Evolutionary conservation across 495 filamentous ascomycete genomes (phyloP), one percentile per base, ranked within the genome.

Genomic region (Daldinia childiae): DNA sequence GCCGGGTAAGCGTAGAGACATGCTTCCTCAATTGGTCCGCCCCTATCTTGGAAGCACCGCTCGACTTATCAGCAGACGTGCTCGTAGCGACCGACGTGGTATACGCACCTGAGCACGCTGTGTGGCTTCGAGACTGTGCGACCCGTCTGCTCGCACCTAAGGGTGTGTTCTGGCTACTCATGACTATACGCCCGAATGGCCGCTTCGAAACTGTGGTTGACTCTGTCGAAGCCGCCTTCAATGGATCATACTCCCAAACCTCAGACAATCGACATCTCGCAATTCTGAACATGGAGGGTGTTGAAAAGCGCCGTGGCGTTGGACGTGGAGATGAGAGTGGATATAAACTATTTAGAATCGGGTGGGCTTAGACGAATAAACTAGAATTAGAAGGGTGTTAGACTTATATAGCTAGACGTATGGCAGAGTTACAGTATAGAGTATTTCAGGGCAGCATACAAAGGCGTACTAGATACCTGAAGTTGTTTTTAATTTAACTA

Each of bases 271-370:
- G 65, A n/a, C 39, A 66, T 39, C 71, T 81, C n/a, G 66, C 58
- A 32, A 77, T 82, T 21, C 48, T 82, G 27, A 27, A 66, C n/a
- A 66, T 66, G 17, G 74, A 82, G 55, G 67, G 64, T 27, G 41
- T 80, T 7, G 72, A 75, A 36, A 76, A 78, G 61, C 68, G 62
- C 7, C 64, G 50, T 7, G 78, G 78, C 1, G 65, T 82, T 12
- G 80, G 80, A 43, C 79, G 80, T 14, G 80, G 75, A 4, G 80
- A 82, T 27, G 80, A 82, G n/a, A n/a, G 74, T 32, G 76, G 74
- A 21, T 82, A 80, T 67, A 77, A 76, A 52, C 68, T 82, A 4
- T 80, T 81, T 62, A 78, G 65, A 59, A 81, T 82, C 52, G 77
- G 78, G 5, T 27, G 26, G 79, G 69, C 66, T 7, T 74, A 67